Percentiles rank a stretch among this genome's conserved stretches.
These are phyloP conservation scores for Candida vartiovaarae DNA, from an alignment of 805 yeast species.

Conservation along the genomic window DNA sequence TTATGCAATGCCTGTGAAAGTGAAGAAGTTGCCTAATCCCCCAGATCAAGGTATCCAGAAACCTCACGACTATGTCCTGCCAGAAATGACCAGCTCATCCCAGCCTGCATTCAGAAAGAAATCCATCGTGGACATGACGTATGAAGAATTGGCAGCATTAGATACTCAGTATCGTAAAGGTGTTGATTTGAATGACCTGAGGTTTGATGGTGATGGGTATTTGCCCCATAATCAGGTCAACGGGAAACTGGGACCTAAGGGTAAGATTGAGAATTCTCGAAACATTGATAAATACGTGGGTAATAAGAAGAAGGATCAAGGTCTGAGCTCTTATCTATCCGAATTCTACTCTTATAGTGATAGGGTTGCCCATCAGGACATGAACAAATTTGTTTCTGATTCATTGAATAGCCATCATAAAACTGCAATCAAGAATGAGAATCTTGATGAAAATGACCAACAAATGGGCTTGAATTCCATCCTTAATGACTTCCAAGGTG, in stretches of 20 bases:
- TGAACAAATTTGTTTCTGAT: slow-evolving; percentile 10
- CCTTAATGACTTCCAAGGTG: background rate
- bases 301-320: slow-evolving; percentile 2
- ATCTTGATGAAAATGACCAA: background rate
- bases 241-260: background rate
- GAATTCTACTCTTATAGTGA: slow-evolving; percentile 15
- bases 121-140: slow-evolving; percentile 21
- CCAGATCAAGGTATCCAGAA: slow-evolving; percentile 3
- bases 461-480: too few species aligned
- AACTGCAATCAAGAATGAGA: background rate
- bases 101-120: slow-evolving; percentile 8
- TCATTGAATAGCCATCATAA: background rate
- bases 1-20: background rate
- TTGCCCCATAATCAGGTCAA: slow-evolving; percentile 9
- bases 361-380: slow-evolving; percentile 14
- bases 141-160: slow-evolving; percentile 21
- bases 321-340: slow-evolving; percentile 5
- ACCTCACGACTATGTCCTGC: too few species aligned
- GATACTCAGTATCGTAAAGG: slow-evolving; percentile 20
- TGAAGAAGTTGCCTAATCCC: slow-evolving; percentile 22
- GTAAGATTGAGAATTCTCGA: slow-evolving; percentile 6
- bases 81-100: background rate
- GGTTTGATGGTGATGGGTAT: slow-evolving; percentile 22
- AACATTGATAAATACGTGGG: slow-evolving; percentile 19
- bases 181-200: slow-evolving; percentile 12